Conservation (phyloP, 306 rosid species). For the Citrullus mucosospermus region DNA sequence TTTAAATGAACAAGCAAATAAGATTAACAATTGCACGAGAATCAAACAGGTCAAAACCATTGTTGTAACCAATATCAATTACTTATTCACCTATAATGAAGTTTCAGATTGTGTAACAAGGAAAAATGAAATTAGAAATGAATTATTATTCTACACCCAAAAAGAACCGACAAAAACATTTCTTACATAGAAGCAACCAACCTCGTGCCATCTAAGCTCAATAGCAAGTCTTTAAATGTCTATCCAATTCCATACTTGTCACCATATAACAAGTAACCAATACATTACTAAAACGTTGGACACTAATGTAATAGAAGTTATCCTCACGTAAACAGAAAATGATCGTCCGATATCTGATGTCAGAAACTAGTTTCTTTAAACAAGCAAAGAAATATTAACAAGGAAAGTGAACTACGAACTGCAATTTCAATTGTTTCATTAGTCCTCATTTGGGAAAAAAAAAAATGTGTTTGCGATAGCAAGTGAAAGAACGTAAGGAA, state of each 20-base stretch:
- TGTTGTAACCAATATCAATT: background rate
- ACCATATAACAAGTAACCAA: background rate
- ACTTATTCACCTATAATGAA: background rate
- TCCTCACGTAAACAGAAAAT: background rate
- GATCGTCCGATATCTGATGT: background rate
- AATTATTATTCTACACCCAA: background rate
- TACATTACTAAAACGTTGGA: background rate
- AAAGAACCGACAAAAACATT: background rate
- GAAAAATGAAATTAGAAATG: background rate
- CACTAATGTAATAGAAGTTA: background rate
- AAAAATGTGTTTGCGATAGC: background rate
- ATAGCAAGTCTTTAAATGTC: background rate
- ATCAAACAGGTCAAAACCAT: background rate
- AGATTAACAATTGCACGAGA: conserved; percentile 1
- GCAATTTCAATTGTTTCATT: background rate
- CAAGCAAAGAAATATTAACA: background rate
- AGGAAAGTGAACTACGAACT: background rate
- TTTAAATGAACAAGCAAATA: background rate
- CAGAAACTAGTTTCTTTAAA: background rate
- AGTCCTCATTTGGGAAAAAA: background rate
- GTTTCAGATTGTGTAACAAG: background rate
- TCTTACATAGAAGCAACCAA: background rate
- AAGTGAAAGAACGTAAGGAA: background rate
- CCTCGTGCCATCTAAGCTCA: background rate
- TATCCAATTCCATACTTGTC: background rate